These are phyloP conservation scores for Cordyceps tenuipes DNA, from an alignment of 2,329 filamentous ascomycete genomes.

Conservation along the genomic window DNA sequence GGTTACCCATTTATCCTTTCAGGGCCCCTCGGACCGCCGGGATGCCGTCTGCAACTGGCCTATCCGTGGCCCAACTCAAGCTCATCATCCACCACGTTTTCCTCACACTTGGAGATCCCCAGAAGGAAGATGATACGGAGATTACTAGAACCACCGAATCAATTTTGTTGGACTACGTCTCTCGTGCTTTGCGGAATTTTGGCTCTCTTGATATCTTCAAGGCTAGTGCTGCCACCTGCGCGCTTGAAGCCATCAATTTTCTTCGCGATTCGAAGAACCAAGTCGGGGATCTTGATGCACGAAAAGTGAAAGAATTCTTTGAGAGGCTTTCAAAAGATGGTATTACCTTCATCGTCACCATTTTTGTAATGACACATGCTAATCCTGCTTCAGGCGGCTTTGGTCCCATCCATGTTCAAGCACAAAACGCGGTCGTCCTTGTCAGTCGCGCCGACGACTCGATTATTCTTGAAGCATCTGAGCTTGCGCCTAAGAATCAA, in stretches of 20 bases:
- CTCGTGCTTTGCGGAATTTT: not conserved
- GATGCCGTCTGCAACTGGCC: not conserved
- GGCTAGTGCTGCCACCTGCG: too few relatives aligned
- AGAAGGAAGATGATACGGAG: not conserved
- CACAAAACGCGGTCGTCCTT: conserved; percentile 1
- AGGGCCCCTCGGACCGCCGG: too few relatives aligned
- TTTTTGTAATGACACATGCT: not conserved
- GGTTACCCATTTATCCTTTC: too few relatives aligned
- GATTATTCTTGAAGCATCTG: not conserved
- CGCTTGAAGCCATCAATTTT: too few relatives aligned
- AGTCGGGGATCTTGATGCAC: too few relatives aligned
- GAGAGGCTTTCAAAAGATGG: not conserved
- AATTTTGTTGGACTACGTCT: too few relatives aligned
- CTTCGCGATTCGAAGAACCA: too few relatives aligned
- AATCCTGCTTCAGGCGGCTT: not conserved
- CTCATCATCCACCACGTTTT: conserved; percentile 4
- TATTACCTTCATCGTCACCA: not conserved
- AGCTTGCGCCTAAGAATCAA: not conserved
- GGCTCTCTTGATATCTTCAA: not conserved
- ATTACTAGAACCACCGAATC: not conserved
- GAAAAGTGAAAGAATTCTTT: too few relatives aligned
- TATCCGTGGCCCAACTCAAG: not conserved
- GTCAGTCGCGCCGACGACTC: not conserved
- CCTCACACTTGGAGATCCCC: not conserved
- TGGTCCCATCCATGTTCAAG: not conserved